Conservation (phyloP, 2,329 filamentous ascomycete species). For the Myrmaecium sp. region DNA sequence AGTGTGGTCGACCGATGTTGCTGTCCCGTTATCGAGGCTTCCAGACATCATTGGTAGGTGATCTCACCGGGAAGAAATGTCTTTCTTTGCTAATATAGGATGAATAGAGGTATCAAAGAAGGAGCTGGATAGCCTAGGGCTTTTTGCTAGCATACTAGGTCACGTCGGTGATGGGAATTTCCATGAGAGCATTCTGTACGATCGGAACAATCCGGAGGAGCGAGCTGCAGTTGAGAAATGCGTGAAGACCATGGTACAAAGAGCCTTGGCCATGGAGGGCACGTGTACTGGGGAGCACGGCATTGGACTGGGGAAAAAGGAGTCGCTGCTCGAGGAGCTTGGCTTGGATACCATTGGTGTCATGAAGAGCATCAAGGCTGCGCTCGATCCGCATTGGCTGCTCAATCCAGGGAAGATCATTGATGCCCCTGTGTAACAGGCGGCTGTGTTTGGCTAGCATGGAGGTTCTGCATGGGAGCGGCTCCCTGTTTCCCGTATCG, state of each 20-base stretch:
- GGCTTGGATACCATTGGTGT: slow-evolving; percentile 64
- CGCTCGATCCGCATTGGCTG: slow-evolving; percentile 72
- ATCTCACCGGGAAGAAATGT: neutral
- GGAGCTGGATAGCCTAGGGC: slow-evolving; percentile 68
- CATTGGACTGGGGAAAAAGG: slow-evolving; percentile 74
- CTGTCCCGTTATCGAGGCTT: slow-evolving; percentile 42
- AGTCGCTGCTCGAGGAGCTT: slow-evolving; percentile 60
- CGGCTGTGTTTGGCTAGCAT: no score
- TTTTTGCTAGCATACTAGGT: slow-evolving; percentile 77
- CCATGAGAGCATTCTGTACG: slow-evolving; percentile 83
- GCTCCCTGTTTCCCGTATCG: no score
- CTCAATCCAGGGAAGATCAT: slow-evolving; percentile 91
- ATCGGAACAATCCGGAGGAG: slow-evolving; percentile 51
- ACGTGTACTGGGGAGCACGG: slow-evolving; percentile 85
- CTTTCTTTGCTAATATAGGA: no score
- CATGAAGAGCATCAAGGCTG: slow-evolving; percentile 71
- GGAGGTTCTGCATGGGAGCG: no score
- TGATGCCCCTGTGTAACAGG: no score
- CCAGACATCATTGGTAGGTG: slow-evolving; percentile 42
- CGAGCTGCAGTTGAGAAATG: slow-evolving; percentile 60
- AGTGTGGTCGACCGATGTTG: slow-evolving; percentile 45
- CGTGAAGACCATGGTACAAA: slow-evolving; percentile 77
- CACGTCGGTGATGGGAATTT: slow-evolving; percentile 93
- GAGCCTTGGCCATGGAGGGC: slow-evolving; percentile 87
- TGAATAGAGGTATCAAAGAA: slow-evolving; percentile 63